A percentile compares a stretch with the other conserved stretches of the same genome.
These are phyloP conservation scores for Bolboschoenoplectus hybrid DNA, from an alignment of 202 grass and related monocot species.

Conservation along the genomic window DNA sequence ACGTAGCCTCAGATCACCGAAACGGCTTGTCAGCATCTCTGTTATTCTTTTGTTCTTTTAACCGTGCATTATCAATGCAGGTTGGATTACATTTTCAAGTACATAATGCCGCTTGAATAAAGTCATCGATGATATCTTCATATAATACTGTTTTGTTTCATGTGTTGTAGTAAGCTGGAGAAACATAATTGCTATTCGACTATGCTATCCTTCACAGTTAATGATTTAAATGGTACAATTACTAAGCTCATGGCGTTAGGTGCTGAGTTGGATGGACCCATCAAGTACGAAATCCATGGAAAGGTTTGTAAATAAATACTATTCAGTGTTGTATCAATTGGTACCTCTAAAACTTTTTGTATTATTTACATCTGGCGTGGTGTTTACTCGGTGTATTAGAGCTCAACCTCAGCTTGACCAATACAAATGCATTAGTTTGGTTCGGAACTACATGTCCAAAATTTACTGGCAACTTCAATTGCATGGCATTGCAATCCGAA, in stretches of 20 bases:
- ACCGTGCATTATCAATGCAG: too few species aligned
- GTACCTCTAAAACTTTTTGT: neutral
- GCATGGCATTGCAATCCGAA: neutral
- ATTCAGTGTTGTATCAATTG: neutral
- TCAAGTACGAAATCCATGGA: conserved; percentile 86
- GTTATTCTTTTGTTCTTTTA: too few species aligned
- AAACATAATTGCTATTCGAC: conserved; percentile 70
- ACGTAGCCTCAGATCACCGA: too few species aligned
- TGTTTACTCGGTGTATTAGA: neutral
- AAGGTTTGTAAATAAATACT: conserved; percentile 50
- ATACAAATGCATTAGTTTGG: neutral
- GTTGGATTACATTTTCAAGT: neutral
- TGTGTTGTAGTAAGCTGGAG: conserved; percentile 51
- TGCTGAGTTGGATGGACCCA: conserved; percentile 82
- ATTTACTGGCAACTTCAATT: neutral
- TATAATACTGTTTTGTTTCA: neutral
- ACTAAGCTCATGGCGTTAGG: conserved; percentile 73
- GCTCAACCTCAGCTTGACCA: neutral
- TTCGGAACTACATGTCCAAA: neutral
- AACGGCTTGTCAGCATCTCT: too few species aligned
- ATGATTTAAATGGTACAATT: conserved; percentile 72
- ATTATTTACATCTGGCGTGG: neutral
- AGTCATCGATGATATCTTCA: neutral
- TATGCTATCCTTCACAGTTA: conserved; percentile 86
- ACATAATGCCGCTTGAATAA: neutral